Conservation (phyloP, 2,329 filamentous ascomycete genomes). For the Nemania abortiva region DNA sequence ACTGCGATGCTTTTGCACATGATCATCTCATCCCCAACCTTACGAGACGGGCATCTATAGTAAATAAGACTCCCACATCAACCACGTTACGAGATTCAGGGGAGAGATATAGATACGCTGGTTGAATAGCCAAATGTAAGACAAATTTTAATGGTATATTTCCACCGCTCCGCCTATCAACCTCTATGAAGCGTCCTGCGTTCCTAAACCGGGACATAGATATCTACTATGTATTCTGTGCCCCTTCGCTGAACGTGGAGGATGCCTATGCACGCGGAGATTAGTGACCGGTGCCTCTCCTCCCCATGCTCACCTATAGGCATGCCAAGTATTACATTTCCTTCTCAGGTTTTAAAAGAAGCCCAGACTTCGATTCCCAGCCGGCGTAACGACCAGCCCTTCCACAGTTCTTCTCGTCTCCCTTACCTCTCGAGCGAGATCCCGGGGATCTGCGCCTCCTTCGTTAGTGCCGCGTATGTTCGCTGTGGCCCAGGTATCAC, state of each 20-base stretch:
- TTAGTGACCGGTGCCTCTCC: not conserved
- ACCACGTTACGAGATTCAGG: not conserved
- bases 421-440: slow-evolving; percentile 58
- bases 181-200: not conserved
- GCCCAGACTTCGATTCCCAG: slow-evolving; percentile 56
- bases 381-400: slow-evolving; percentile 57
- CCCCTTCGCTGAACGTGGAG: slow-evolving; percentile 2
- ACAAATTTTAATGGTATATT: slow-evolving; percentile 26
- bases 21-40: no score
- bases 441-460: slow-evolving; percentile 60
- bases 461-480: slow-evolving; percentile 55
- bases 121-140: not conserved
- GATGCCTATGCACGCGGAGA: not conserved
- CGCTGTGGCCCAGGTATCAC: slow-evolving; percentile 58
- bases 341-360: slow-evolving; percentile 54
- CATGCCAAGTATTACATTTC: slow-evolving; percentile 11
- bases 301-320: slow-evolving; percentile 3
- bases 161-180: slow-evolving; percentile 8
- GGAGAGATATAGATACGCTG: not conserved
- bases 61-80: no score
- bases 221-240: not conserved
- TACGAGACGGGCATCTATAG: no score
- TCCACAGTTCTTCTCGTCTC: slow-evolving; percentile 60
- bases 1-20: no score
- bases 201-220: not conserved